These are phyloP conservation scores for Paspalum notatum DNA, from an alignment of 176 grass and related monocot genomes.

Conservation along the genomic window DNA sequence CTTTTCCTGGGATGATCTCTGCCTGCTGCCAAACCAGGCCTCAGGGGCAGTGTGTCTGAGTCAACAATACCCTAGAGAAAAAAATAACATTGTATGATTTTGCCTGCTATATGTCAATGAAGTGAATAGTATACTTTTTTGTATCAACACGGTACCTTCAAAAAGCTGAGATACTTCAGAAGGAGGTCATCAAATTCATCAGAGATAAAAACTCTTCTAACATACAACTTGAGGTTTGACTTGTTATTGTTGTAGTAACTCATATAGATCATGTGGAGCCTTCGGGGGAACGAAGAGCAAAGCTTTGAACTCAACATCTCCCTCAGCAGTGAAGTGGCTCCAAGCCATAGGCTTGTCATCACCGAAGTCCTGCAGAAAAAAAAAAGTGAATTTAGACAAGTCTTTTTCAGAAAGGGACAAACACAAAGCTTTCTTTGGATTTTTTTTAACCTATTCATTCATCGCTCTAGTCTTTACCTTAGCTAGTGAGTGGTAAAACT, in stretches of 20 bases:
- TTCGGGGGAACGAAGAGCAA: slow-evolving; percentile 91
- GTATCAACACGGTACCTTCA: slow-evolving; percentile 60
- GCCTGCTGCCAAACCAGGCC: too few species aligned
- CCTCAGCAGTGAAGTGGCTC: slow-evolving; percentile 96
- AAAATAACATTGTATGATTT: background rate
- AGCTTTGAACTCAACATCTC: slow-evolving; percentile 97
- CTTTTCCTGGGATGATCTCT: too few species aligned
- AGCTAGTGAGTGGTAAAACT: slow-evolving; percentile 92
- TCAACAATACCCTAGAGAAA: slow-evolving; percentile 86
- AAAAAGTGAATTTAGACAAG: slow-evolving; percentile 1
- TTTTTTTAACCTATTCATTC: background rate
- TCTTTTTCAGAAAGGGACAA: background rate
- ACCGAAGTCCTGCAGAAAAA: slow-evolving; percentile 72
- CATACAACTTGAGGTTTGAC: slow-evolving; percentile 92
- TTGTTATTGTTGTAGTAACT: slow-evolving; percentile 95
- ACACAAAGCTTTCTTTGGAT: background rate
- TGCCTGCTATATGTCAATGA: background rate
- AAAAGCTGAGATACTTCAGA: slow-evolving; percentile 92
- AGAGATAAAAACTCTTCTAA: slow-evolving; percentile 98
- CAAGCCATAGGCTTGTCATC: slow-evolving; percentile 88
- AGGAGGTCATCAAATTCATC: slow-evolving; percentile 97
- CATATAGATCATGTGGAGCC: slow-evolving; percentile 92
- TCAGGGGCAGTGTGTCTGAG: slow-evolving; percentile 93
- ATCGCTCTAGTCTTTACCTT: slow-evolving; percentile 55
- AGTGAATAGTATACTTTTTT: background rate